Base-by-base conservation (phyloP, 768 basidiomycete species). In the Gelatoporia subvermispora region DNA sequence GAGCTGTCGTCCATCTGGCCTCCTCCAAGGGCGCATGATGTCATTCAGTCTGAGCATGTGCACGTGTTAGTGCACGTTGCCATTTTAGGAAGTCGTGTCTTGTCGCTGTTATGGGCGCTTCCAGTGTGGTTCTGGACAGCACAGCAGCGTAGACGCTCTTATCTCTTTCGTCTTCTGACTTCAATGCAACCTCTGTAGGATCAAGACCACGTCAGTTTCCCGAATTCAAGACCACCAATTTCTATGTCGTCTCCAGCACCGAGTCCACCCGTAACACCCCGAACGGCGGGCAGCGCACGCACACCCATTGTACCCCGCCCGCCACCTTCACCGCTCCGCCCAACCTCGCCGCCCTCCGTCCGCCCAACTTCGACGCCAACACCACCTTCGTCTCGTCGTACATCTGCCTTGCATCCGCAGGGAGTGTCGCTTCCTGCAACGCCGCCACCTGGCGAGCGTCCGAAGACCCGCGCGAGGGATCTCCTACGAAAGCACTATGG, bases 401-500 rank as follows among this genome's bases (percentile, higher is more conserved):
- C 25, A 5, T 48, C 47, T 24, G 28, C 28, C 13, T 31, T 31
- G 28, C 28, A 31, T 13, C 15, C 16, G 18, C 31, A 20, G 43
- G 39, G 24, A 36, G 36, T 22, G 35, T 34, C 50, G 28, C 5
- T 31, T 31, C 28, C 28, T 31, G 28, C 28, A n/a, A 34, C 34
- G 35, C 41, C 49, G 3, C 36, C 34, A 34, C 40, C 41, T 2
- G 50, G 50, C 39, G 49, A 49, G 20, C 48, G 48, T 42, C 45
- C 59, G 34, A 65, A 65, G 57, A 60, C 62, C 13, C 56, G 83
- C 15, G 90, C 90, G 11, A 74, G 85, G 55, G 88, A 92, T 61
- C 63, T 93, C 42, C 60, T 93, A 44, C 73, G 92, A 58, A 90
- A 88, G 55, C 91, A 94, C 60, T 94, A 94, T 74, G 89, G 90